Base-by-base conservation (phyloP, 352 stramenopile genomes). In the Blastocystis sp. region DNA sequence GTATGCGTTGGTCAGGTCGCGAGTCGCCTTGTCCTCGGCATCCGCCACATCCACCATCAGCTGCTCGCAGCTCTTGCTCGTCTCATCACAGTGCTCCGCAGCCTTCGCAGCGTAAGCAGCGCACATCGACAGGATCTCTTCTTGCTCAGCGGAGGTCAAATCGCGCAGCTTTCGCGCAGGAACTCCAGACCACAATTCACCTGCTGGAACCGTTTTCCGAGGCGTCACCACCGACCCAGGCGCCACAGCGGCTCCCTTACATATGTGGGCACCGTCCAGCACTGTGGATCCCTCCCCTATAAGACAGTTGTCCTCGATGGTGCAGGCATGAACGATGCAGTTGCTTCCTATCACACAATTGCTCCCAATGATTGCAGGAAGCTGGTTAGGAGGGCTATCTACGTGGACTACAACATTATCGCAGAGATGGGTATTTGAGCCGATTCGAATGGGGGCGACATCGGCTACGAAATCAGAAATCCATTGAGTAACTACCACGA, bases 201-300 rank as follows among this genome's bases (percentile, higher is more conserved):
- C 94, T 50, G 92, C 92, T 47, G 94, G 94, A 73, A 98, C 94
- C 59, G 94, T 93, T 87, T 93, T 93, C 63, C 94, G 93, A 90
- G 93, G 92, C 26, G 94, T 92, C 80, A 98, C 92, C 45, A 98
- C 95, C 20, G 94, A 96, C 70, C 96, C 96, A 23, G 95, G 95
- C 29, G 95, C 95, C 47, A 98, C 93, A 89, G 98, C 96, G 37
- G 94, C 94, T 92, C 98, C 96, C 63, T 93, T 94, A 90, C 97
- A 93, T 41, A 98, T 92, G 45, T 97, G 91, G 47, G 93, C 93
- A 34, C 95, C 95, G 89, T 97, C 94, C 79, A 96, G 92, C 56
- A 98, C 92, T 90, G 98, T 95, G 50, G 93, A 93, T 90, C 96
- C 95, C 95, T 98, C 96, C 73, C 95, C 96, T 91, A 98, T 98